Base-by-base conservation (phyloP, 2,329 filamentous ascomycete species). In the Lachnellula cervina region DNA sequence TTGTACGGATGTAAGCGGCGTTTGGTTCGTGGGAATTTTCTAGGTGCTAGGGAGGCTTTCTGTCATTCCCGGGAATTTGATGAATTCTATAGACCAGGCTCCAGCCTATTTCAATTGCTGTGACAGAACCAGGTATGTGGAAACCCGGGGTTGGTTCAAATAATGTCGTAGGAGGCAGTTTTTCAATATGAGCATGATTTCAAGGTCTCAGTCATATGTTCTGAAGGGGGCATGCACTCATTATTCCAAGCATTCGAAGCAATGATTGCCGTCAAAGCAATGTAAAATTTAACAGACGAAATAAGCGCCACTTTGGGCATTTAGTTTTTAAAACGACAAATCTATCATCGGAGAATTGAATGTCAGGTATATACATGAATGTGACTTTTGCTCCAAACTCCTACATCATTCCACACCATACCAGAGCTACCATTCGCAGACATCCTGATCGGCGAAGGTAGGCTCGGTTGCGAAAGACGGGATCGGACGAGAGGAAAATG, bases 351-450 rank as follows among this genome's bases (percentile, higher is more conserved):
- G n/a, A 16, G 14, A 40, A 40, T 16, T 2, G 14, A 40, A 17
- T 19, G 9, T 44, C 42, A 51, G 48, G 25, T 55, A 51, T 55
- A 52, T 55, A 51, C 35, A 55, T n/a, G n/a, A 49, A 55, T 17
- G 19, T 16, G 2, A 25, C n/a, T 11, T 44, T 44, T 44, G 8
- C 42, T 21, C 16, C 19, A 19, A 9, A 23, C 11, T 5, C 19
- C 21, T 19, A 13, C 13, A 17, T 44, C 17, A 17, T 5, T 21
- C n/a, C 11, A 13, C 13, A 17, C 21, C 17, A 17, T 6, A 11
- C n/a, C 11, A 21, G 5, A 23, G 19, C 44, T 54, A 49, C 19
- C 13, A 28, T 13, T 37, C 35, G 42, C 51, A 54, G 32, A n/a
- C 37, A 40, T 55, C 53, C 19, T 28, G 46, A 47, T 19, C 43